These are phyloP conservation scores for Cladophialophora carrionii DNA, from an alignment of 2,329 filamentous ascomycete species.

Conservation along the genomic window DNA sequence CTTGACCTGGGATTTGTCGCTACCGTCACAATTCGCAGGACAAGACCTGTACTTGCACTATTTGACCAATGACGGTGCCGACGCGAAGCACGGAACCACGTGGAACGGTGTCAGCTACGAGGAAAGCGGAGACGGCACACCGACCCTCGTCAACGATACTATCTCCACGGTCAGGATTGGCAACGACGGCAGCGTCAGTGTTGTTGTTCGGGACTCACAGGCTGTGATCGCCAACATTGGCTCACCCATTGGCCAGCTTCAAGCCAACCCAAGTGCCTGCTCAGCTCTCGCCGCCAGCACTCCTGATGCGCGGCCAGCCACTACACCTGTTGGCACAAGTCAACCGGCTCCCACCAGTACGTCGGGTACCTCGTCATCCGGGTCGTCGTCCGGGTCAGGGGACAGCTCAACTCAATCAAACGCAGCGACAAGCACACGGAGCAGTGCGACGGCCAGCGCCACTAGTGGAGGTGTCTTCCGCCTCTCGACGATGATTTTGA, in stretches of 20 bases:
- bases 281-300: slow-evolving; percentile 29
- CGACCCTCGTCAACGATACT: slow-evolving; percentile 43
- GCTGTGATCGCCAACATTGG: slow-evolving; percentile 54
- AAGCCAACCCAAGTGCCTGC: slow-evolving; percentile 32
- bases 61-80: slow-evolving; percentile 53
- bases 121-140: slow-evolving; percentile 48
- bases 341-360: slow-evolving; percentile 16
- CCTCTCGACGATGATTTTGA: slow-evolving; percentile 34
- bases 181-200: slow-evolving; percentile 42
- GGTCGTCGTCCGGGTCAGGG: slow-evolving; percentile 11
- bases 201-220: slow-evolving; percentile 51
- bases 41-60: slow-evolving; percentile 53
- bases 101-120: slow-evolving; percentile 56
- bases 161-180: slow-evolving; percentile 43
- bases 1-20: slow-evolving; percentile 49
- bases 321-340: slow-evolving; percentile 25
- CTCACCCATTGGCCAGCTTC: slow-evolving; percentile 28
- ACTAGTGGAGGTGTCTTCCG: slow-evolving; percentile 30
- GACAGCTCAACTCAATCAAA: slow-evolving; percentile 25
- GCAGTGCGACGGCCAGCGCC: slow-evolving; percentile 29
- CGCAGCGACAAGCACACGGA: slow-evolving; percentile 26
- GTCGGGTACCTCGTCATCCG: slow-evolving; percentile 23
- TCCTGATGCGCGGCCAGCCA: slow-evolving; percentile 27
- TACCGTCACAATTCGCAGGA: slow-evolving; percentile 46
- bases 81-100: slow-evolving; percentile 48